Evolutionary conservation across 495 filamentous ascomycete genomes (phyloP), one percentile per base, ranked within the genome.

Genomic region (Rhypophila decipiens): DNA sequence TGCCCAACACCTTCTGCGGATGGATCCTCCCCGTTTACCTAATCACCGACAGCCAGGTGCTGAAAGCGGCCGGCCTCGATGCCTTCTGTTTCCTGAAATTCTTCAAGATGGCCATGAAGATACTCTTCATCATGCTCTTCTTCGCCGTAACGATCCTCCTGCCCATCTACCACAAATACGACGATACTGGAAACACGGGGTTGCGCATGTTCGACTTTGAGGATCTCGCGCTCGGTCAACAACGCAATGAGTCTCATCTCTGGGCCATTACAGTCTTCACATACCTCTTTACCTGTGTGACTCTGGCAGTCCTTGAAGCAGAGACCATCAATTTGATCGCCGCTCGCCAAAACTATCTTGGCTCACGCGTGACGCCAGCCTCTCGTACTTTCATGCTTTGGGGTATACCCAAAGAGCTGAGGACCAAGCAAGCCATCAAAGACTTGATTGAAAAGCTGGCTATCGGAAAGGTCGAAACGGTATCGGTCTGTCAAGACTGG

Each of bases 31-130:
- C 82, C 9, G 71, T 99, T n/a, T 93, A 91, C 73, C 73, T 69
- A 42, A 86, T 99, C 42, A 88, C 85, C 11, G 90, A 97, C 37
- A 79, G 95, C 58, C 83, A 97, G 64, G 80, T 97, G 18, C 73
- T 99, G 38, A 81, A 84, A 31, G 93, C 91, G 23, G 90, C 90
- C 11, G 94, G 94, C 0, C 73, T 99, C 38, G 94, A 99, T 70
- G 94, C 93, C 43, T 99, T 84, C 66, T 93, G 96, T 52, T 96
- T 97, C 55, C 74, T 99, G 11, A 79, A 82, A 19, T 97, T 97
- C 69, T 96, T 96, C 69, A 88, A 89, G 59, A 89, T 96, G 77
- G 83, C 93, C 15, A 86, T 90, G 41, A 85, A 86, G 53, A 85
- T 96, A 52, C 80, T 96, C 24, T 66, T 75, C 8, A 70, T 84